phyloP scores from a whole-genome alignment of 2,329 filamentous ascomycete species.

The Ceratocystis cubensis region DNA sequence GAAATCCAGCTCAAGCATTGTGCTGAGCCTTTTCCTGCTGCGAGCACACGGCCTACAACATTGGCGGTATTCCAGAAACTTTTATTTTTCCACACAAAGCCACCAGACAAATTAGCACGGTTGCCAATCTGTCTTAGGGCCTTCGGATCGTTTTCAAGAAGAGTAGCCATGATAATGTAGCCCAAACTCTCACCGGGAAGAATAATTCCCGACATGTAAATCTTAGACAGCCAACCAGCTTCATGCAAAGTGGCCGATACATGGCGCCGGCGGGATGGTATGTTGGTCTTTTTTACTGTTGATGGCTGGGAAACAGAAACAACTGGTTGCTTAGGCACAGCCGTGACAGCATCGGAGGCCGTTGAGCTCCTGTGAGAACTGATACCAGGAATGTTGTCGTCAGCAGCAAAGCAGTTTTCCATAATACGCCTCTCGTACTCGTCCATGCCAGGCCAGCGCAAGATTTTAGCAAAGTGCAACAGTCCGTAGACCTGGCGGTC shows the following conservation, averaged over 20 bases:
- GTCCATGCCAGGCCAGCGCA: conserved; percentile 51
- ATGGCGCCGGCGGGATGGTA: conserved; percentile 37
- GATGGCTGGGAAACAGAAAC: conserved; percentile 5
- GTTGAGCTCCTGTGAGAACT: background rate
- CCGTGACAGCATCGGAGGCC: background rate
- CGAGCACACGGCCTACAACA: conserved; percentile 51
- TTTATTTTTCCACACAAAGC: conserved; percentile 50
- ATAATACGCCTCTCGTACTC: conserved; percentile 37
- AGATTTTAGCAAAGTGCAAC: conserved; percentile 49
- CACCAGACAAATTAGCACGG: conserved; percentile 49
- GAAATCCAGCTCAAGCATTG: conserved; percentile 60
- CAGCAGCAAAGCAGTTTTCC: conserved; percentile 31
- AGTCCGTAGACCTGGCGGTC: conserved; percentile 49
- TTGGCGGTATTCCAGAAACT: conserved; percentile 59
- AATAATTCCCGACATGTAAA: conserved; percentile 52
- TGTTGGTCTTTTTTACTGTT: conserved; percentile 10
- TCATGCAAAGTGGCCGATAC: conserved; percentile 46
- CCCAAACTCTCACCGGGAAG: conserved; percentile 50
- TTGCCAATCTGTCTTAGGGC: conserved; percentile 47
- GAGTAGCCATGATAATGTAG: conserved; percentile 52
- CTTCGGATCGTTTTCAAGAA: conserved; percentile 51
- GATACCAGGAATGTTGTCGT: conserved; percentile 4
- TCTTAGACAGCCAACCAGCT: conserved; percentile 55
- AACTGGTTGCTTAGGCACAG: conserved; percentile 4
- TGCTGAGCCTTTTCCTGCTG: conserved; percentile 46